These are phyloP conservation scores for Gymnopilus junonius DNA, from an alignment of 768 basidiomycete genomes.

Conservation along the genomic window DNA sequence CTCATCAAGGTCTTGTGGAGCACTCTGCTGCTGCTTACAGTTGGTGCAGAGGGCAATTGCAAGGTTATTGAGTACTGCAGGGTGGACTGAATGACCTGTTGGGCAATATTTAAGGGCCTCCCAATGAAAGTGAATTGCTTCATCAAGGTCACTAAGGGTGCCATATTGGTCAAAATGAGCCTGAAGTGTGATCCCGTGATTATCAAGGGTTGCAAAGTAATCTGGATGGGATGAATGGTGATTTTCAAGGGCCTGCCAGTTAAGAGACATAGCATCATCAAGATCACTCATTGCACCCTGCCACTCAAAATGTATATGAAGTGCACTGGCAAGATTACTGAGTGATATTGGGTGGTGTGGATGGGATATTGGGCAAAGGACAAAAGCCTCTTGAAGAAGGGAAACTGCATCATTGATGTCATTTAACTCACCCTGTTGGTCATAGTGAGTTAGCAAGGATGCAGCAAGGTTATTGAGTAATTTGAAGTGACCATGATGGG, in stretches of 20 bases:
- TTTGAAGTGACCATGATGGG: not conserved
- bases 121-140: not conserved
- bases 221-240: not conserved
- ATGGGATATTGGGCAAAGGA: not conserved
- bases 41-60: too few species aligned
- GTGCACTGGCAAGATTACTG: slow-evolving; percentile 7
- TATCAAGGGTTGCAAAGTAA: not conserved
- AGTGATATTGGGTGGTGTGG: not conserved
- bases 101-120: not conserved
- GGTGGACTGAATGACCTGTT: too few species aligned
- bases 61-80: not conserved
- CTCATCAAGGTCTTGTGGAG: too few species aligned
- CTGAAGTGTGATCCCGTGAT: not conserved
- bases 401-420: slow-evolving; percentile 12
- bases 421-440: not conserved
- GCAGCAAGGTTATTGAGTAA: slow-evolving; percentile 4
- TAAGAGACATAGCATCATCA: slow-evolving; percentile 1
- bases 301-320: slow-evolving; percentile 1
- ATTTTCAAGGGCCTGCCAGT: slow-evolving; percentile 2
- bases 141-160: not conserved
- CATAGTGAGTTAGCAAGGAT: slow-evolving; percentile 5
- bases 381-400: slow-evolving; percentile 1
- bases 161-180: not conserved
- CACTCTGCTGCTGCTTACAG: too few species aligned
- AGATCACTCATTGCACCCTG: not conserved